These are phyloP conservation scores for Trametes coccinea DNA, from an alignment of 768 basidiomycete genomes.

Conservation along the genomic window DNA sequence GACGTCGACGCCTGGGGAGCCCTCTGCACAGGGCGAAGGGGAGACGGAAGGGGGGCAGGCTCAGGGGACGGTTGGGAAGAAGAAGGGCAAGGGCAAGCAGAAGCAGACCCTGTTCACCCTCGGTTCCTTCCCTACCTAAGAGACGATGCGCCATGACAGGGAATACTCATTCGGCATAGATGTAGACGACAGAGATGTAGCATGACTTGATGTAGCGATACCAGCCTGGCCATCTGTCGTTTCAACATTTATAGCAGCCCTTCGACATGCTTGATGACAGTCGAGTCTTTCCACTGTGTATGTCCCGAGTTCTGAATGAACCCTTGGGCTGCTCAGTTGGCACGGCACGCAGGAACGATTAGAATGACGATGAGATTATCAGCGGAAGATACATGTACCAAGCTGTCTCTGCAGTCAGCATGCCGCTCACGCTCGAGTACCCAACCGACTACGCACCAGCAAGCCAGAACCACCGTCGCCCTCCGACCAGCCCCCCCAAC, in stretches of 20 bases:
- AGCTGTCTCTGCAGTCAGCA: neutral
- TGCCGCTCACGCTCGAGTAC: neutral
- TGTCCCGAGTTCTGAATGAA: too few relatives aligned
- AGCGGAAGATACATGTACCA: conserved; percentile 12
- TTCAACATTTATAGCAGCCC: neutral
- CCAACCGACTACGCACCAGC: neutral
- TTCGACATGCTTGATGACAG: neutral
- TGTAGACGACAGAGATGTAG: neutral
- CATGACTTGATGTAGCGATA: neutral
- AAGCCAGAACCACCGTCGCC: neutral
- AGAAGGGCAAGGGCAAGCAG: conserved; percentile 80
- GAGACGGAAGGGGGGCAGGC: conserved; percentile 16
- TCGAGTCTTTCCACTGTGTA: too few relatives aligned
- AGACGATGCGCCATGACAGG: too few relatives aligned
- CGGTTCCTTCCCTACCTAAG: conserved; percentile 47
- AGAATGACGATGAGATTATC: neutral
- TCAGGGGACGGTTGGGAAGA: conserved; percentile 45
- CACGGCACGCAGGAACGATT: neutral
- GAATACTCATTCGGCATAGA: neutral
- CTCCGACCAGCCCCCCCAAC: neutral
- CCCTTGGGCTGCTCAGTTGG: too few relatives aligned
- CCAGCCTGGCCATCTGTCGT: neutral
- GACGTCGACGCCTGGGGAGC: conserved; percentile 15
- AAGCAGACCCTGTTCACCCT: conserved; percentile 83
- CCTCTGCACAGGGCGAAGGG: conserved; percentile 9